Conservation (phyloP, 2,329 filamentous ascomycete species). For the Penicillium sp. region DNA sequence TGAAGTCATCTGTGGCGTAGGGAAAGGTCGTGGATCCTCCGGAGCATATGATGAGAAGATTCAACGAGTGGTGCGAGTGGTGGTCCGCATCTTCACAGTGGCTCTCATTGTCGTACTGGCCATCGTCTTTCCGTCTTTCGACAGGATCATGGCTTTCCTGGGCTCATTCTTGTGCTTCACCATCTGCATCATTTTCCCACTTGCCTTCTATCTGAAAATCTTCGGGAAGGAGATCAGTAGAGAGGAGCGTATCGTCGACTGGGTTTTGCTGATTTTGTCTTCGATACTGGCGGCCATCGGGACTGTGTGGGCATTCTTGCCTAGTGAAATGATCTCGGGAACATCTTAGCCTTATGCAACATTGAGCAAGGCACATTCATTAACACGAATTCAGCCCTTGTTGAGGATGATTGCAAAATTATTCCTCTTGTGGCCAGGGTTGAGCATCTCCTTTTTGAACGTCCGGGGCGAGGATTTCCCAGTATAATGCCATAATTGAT, state of each 20-base stretch:
- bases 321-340: slow-evolving; percentile 68
- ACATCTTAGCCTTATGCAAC: background rate
- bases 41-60: slow-evolving; percentile 41
- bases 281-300: slow-evolving; percentile 69
- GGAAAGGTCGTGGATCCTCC: slow-evolving; percentile 28
- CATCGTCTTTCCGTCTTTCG: slow-evolving; percentile 72
- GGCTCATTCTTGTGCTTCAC: slow-evolving; percentile 88
- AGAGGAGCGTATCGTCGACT: slow-evolving; percentile 65
- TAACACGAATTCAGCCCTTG: slow-evolving; percentile 14
- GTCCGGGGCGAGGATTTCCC: slow-evolving; percentile 28
- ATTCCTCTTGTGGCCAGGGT: slow-evolving; percentile 73
- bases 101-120: slow-evolving; percentile 74
- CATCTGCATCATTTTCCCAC: slow-evolving; percentile 87
- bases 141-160: slow-evolving; percentile 87
- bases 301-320: slow-evolving; percentile 85
- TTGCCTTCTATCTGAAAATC: slow-evolving; percentile 86
- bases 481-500: slow-evolving; percentile 74
- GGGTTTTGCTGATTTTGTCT: slow-evolving; percentile 67
- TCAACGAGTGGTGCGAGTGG: slow-evolving; percentile 59
- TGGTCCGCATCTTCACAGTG: slow-evolving; percentile 65
- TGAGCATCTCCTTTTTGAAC: slow-evolving; percentile 73
- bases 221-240: slow-evolving; percentile 70
- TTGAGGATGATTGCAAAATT: slow-evolving; percentile 80
- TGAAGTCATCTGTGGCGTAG: slow-evolving; percentile 76
- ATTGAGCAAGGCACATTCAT: background rate